Evolutionary conservation across 805 yeast species (phyloP).

Genomic region (Lipomyces spencermartinsiae): DNA sequence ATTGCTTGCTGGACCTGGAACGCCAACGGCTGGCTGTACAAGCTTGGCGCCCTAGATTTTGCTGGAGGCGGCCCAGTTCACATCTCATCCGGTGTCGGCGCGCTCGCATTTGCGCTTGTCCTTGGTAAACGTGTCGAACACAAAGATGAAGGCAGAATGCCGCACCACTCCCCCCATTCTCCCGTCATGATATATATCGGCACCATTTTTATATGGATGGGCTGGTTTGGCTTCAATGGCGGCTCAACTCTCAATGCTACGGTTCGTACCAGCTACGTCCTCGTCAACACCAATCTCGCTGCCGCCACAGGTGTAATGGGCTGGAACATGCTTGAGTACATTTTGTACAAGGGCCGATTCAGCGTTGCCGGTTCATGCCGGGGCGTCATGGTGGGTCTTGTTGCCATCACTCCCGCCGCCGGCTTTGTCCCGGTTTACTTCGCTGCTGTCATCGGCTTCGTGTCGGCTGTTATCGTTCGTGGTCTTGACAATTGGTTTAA

Average conservation of each 20-base stretch:
- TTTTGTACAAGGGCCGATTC: constrained; percentile 75
- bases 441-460: constrained; percentile 78
- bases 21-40: constrained; percentile 83
- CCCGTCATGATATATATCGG: constrained; percentile 90
- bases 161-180: constrained; percentile 67
- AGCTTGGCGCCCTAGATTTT: constrained; percentile 86
- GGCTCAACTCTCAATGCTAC: constrained; percentile 95
- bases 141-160: neutral
- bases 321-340: constrained; percentile 87
- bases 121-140: constrained; percentile 83
- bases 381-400: constrained; percentile 92
- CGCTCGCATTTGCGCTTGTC: constrained; percentile 86
- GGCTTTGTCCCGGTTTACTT: constrained; percentile 93
- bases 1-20: constrained; percentile 99
- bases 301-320: constrained; percentile 91
- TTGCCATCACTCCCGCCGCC: constrained; percentile 95
- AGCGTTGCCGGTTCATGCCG: constrained; percentile 92
- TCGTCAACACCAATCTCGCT: constrained; percentile 89
- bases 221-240: constrained; percentile 99
- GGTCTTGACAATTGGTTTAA: constrained; percentile 75
- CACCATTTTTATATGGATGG: constrained; percentile 95
- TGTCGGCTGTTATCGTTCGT: constrained; percentile 85
- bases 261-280: constrained; percentile 92
- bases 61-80: constrained; percentile 99
- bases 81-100: constrained; percentile 91